A percentile compares a stretch with the other conserved stretches of the same genome.
phyloP scores from a whole-genome alignment of 164 flowering plant species.

The Vitis rupestris region DNA sequence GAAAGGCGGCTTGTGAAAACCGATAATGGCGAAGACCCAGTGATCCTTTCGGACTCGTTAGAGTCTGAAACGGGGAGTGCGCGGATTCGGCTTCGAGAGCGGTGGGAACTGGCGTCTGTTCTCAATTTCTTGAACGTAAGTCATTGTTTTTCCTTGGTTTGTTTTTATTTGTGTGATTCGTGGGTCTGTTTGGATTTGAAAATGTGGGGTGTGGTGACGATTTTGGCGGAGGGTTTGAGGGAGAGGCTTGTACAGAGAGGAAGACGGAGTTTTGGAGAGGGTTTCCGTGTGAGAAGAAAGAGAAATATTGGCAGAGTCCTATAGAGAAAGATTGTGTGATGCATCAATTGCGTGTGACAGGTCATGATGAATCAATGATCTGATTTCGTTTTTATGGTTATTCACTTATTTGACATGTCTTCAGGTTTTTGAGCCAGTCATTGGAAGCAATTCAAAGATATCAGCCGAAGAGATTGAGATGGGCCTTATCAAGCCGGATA shows the following conservation, averaged over 20 bases:
- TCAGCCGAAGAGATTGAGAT: constrained; percentile 86
- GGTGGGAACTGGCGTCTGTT: constrained; percentile 91
- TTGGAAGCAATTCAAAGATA: constrained; percentile 46
- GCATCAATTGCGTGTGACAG: too few relatives aligned
- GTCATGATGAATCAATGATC: too few relatives aligned
- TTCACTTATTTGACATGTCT: constrained; percentile 1
- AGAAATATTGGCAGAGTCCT: too few relatives aligned
- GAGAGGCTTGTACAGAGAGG: too few relatives aligned
- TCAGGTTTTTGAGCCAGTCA: constrained; percentile 75
- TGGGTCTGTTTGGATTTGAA: not conserved
- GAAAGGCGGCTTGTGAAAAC: not conserved
- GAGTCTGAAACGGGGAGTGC: constrained; percentile 21
- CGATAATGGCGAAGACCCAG: not conserved
- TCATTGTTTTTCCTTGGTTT: not conserved
- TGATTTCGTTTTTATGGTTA: not conserved
- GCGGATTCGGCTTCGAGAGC: constrained; percentile 46
- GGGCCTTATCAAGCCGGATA: constrained; percentile 57
- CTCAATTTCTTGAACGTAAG: constrained; percentile 72
- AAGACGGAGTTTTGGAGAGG: too few relatives aligned
- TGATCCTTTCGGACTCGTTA: constrained; percentile 5
- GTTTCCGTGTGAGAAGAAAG: too few relatives aligned
- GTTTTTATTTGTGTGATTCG: not conserved
- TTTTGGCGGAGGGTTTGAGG: not conserved
- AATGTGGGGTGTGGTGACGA: not conserved
- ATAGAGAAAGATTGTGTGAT: too few relatives aligned